Conservation (phyloP, 148 eudicot genomes). For the Amaranthus cruentus region DNA sequence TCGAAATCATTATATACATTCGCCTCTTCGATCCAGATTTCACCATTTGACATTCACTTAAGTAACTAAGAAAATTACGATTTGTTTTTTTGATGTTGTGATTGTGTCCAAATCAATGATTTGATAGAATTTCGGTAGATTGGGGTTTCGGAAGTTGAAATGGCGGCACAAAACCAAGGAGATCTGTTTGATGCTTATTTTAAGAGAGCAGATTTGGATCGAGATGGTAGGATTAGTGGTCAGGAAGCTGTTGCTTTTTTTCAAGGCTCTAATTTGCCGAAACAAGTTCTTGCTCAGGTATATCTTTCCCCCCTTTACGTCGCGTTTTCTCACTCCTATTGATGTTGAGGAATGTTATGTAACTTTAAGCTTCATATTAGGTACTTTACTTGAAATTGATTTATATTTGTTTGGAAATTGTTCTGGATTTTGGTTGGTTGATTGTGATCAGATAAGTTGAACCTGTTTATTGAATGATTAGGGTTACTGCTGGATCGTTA, state of each 20-base stretch:
- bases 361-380: background rate
- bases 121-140: slow-evolving; percentile 17
- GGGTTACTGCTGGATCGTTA: background rate
- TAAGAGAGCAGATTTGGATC: slow-evolving; percentile 82
- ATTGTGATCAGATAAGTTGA: background rate
- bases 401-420: background rate
- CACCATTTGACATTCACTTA: background rate
- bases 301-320: background rate
- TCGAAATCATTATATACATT: background rate
- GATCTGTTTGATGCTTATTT: slow-evolving; percentile 86
- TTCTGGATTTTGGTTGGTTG: slow-evolving; percentile 3
- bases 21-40: background rate
- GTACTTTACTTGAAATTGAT: background rate
- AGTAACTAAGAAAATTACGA: background rate
- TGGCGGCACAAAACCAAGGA: slow-evolving; percentile 65
- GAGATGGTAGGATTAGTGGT: slow-evolving; percentile 89
- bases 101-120: slow-evolving; percentile 16
- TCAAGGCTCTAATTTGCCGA: slow-evolving; percentile 68
- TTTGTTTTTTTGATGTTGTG: background rate
- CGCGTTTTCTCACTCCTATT: background rate
- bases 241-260: slow-evolving; percentile 82
- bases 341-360: background rate
- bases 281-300: slow-evolving; percentile 90
- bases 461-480: background rate
- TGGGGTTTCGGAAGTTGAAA: slow-evolving; percentile 22